Evolutionary conservation across 2,329 filamentous ascomycete species (phyloP), one percentile per base, ranked within the genome.

Genomic region (Mariannaea elegans): DNA sequence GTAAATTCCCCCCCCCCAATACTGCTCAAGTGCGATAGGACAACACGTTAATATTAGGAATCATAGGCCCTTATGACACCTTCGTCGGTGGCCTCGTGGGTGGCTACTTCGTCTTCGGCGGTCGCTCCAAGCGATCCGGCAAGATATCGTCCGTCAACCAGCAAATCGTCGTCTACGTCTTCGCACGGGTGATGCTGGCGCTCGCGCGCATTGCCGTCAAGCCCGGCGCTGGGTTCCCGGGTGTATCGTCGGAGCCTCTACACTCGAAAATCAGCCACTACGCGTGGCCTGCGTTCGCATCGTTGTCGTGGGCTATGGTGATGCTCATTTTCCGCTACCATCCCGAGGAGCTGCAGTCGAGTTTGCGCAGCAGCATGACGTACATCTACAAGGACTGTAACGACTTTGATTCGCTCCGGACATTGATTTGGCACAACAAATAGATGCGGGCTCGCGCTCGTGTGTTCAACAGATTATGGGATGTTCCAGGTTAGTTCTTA

Each of bases 131-230:
- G 70, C 89, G 91, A 61, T 81, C 78, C 34, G 90, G 90, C 69
- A 85, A 85, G 75, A 88, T 92, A 72, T 91, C 90, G 62, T 90
- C 87, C 65, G 90, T 97, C 63, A 97, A 90, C 79, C 93, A 97
- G 82, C 94, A 99, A 83, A 99, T 99, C 75, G 93, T 97, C 76
- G 92, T 98, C 71, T 99, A 99, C 81, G 91, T 99, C 64, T 97
- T 97, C 74, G 95, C 95, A 46, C 89, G 95, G 66, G 95, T 97
- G 14, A 84, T 90, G 61, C 86, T 99, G 31, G 92, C 92, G 8
- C 80, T 96, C 21, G 95, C 94, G 29, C 92, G 93, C 72, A 81
- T 98, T 58, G 87, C 91, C 56, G 87, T 98, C 64, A 89, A 92
- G 76, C 85, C 85, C 2, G 81, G 81, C 41, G 71, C 72, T 57